Base-by-base conservation (phyloP, 805 yeast genomes). In the Spathaspora arborariae region DNA sequence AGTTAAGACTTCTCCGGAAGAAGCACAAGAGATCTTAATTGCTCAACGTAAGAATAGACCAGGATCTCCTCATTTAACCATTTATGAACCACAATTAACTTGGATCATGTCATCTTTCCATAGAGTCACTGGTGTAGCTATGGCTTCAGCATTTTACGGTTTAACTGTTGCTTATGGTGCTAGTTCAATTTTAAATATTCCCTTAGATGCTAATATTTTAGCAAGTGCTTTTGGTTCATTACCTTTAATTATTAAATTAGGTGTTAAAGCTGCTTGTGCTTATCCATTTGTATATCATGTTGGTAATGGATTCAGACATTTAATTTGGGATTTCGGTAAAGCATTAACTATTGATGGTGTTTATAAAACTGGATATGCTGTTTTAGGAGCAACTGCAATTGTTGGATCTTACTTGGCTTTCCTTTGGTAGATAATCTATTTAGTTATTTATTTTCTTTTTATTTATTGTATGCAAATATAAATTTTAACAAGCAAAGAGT, bases 81-180 rank as follows among this genome's bases (percentile, higher is more conserved):
- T 94, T 63, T 92, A 92, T 75, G 78, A 91, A 73, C 95, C 95
- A 39, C 97, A 94, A 74, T 64, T 92, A 54, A 88, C 98, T 20
- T 80, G 85, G 86, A 70, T 79, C 51, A 64, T 94, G 62, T 90
- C 97, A 4, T 74, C 84, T 20, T 67, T 85, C 53, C 98, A 92
- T 71, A 84, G 99, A 77, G 69, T 92, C 59, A 79, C 94, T 41
- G 97, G 97, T 65, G 86, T 90, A 30, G 80, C 82, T 44, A 71
- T 94, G 61, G 96, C 90, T 37, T 79, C 76, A 51, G 85, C 81
- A 9, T 84, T 91, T 66, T 91, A 88, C 68, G 88, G 79, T 26
- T 75, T 90, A 52, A 84, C 96, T 2, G 74, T 82, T 56, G 73
- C 85, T 2, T 90, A 84, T 63, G 95, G 91, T 41, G 81, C 82